A percentile compares a stretch with the other conserved stretches of the same genome.
These are phyloP conservation scores for Apiospora koreana DNA, from an alignment of 2,329 filamentous ascomycete species.

Conservation along the genomic window DNA sequence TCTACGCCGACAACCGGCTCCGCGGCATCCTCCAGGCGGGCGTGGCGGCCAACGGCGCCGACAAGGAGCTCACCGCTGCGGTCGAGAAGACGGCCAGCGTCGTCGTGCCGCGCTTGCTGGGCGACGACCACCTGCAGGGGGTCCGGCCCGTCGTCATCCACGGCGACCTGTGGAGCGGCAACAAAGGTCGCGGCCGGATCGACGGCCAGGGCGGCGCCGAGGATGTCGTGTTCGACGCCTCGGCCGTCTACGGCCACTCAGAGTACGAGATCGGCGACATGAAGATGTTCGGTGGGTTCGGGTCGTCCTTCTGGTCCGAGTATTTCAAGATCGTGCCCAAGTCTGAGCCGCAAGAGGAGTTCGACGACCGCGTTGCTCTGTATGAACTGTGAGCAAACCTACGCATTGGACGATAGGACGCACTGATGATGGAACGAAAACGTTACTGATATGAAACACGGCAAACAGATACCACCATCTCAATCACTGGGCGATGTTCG, in stretches of 20 bases:
- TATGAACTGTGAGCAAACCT: conserved; percentile 73
- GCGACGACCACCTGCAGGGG: conserved; percentile 63
- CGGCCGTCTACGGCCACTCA: conserved; percentile 78
- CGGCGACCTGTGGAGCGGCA: conserved; percentile 93
- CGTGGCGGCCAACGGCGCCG: conserved; percentile 62
- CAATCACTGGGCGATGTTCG: conserved; percentile 86
- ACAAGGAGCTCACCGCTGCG: conserved; percentile 60
- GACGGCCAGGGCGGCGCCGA: conserved; percentile 53
- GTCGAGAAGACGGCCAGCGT: conserved; percentile 63
- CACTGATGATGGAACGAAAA: not conserved
- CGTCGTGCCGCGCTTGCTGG: conserved; percentile 77
- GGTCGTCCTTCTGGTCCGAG: conserved; percentile 68
- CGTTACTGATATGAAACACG: not conserved
- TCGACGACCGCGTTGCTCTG: conserved; percentile 76
- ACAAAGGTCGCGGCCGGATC: conserved; percentile 69
- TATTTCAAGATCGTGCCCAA: conserved; percentile 77
- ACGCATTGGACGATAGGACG: not conserved
- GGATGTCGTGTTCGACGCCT: conserved; percentile 81
- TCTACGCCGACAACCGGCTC: conserved; percentile 78
- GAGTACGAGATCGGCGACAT: conserved; percentile 95
- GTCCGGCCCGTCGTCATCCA: conserved; percentile 82
- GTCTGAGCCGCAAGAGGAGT: conserved; percentile 79
- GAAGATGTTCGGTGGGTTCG: conserved; percentile 94
- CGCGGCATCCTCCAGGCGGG: conserved; percentile 62
- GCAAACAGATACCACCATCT: conserved; percentile 76